Conservation (phyloP, 176 grass and related monocot genomes). For the Juncus effusus region DNA sequence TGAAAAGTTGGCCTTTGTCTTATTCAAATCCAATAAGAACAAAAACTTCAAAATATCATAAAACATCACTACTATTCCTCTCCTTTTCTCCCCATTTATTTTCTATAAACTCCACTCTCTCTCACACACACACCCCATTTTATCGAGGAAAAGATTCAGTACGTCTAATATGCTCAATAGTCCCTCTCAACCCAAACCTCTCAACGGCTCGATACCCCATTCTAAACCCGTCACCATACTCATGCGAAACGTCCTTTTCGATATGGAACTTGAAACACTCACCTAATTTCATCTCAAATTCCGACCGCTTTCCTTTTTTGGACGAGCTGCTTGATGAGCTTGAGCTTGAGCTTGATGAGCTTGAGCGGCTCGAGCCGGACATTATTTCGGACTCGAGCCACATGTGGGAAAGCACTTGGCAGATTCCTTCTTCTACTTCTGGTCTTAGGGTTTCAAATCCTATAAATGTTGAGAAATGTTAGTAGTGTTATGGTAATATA, state of each 20-base stretch:
- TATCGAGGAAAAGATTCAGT: conserved; percentile 53
- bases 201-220: conserved; percentile 47
- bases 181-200: conserved; percentile 55
- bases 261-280: conserved; percentile 76
- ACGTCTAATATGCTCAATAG: conserved; percentile 62
- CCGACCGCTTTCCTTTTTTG: conserved; percentile 41
- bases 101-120: not conserved
- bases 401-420: conserved; percentile 81
- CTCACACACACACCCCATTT: not conserved
- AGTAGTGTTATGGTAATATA: not conserved
- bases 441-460: conserved; percentile 53
- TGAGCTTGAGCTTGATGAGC: conserved; percentile 5
- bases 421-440: conserved; percentile 81
- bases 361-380: conserved; percentile 31
- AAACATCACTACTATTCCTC: no score
- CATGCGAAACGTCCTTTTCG: conserved; percentile 49
- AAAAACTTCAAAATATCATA: no score
- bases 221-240: conserved; percentile 68
- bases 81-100: not conserved
- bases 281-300: conserved; percentile 65
- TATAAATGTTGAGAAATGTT: conserved; percentile 23
- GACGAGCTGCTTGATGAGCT: conserved; percentile 37
- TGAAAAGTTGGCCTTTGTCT: no score
- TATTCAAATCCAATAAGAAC: no score
- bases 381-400: conserved; percentile 87